Base-by-base conservation (phyloP, 1,284 basidiomycete species). In the Apiotrichum veenhuisii region DNA sequence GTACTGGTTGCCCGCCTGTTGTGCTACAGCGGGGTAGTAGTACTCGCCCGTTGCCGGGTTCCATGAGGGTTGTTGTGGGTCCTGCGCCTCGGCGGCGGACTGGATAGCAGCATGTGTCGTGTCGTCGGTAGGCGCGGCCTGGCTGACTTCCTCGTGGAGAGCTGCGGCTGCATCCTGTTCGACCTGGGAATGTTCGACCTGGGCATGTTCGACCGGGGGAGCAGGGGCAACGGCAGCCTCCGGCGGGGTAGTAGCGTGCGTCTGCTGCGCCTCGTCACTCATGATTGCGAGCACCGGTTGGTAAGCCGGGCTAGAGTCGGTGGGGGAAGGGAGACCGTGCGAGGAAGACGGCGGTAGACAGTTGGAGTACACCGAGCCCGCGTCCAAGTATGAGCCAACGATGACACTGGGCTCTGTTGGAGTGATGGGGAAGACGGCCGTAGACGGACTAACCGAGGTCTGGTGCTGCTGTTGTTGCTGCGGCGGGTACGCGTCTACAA, bases 41-140 rank as follows among this genome's bases (percentile, higher is more conserved):
- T 46, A 47, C 36, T 54, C 37, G 10, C 34, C 43, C 11, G 34
- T 43, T 20, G 51, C 26, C 9, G 51, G 51, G 43, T 52, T 45
- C 34, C 43, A 50, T 7, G 22, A 17, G 5, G 41, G 30, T 27
- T 41, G 49, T 11, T 50, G 49, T 17, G 27, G 20, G n/a, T 49
- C 36, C 10, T 50, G 25, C 25, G 48, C 48, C 27, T 48, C 46
- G 5, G 46, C 46, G 8, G 46, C 26, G 5, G 46, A 23, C 20
- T 48, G 46, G 12, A 48, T 27, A 15, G 48, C 48, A 9, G 38
- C 37, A 25, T 37, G n/a, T 15, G 22, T 50, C 2, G 49, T 5
- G n/a, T 50, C 49, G 3, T 40, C 36, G 48, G 12, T 40, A 9
- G 46, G 22, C 12, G 34, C 34, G 46, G 42, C 26, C 11, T 41